Evolutionary conservation across 257 asterid genomes (phyloP), one percentile per base, ranked within the genome.

Genomic region (Cordia subcordata): DNA sequence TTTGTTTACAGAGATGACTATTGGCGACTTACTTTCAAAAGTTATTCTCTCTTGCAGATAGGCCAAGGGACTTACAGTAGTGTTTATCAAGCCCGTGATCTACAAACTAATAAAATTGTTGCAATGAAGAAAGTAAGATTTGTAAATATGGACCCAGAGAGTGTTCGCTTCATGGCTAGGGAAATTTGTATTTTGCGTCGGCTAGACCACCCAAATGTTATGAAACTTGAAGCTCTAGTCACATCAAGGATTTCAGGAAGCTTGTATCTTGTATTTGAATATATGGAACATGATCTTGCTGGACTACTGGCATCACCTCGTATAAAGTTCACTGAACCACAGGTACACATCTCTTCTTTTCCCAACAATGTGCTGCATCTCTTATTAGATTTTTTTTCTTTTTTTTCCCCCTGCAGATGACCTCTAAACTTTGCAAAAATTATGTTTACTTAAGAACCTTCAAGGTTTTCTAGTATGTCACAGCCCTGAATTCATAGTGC

Each of bases 221-320:
- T 86, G 95, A 88, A 83, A 70, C 97, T 92, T 35, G 95, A 92
- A 68, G 84, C 89, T 19, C 45, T 92, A 45, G 99, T 81, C 40
- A 84, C 90, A 11, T 92, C 99, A 39, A 78, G 82, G 60, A 78
- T 82, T 11, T 84, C 97, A 8, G 90, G 81, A 35, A 88, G 82
- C 68, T 76, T 91, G 72, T 92, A 92, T 67, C 96, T 92, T 38
- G 96, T 88, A 15, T 92, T 92, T 39, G 94, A 92, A 49, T 92
- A 88, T 85, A 92, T 92, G 98, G 98, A 92, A 62, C 98, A 92
- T 19, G 98, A 92, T 71, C 94, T 92, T 55, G 72, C 99, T n/a
- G 97, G 97, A n/a, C 96, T 92, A 65, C 40, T 80, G 8, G 77
- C 85, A 0, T 72, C 90, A 4, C 82, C 93, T 5, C 67, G 58